A percentile compares a stretch with the other conserved stretches of the same genome.
Evolutionary conservation across 768 basidiomycete species (phyloP).

Genomic region (Tulasnella sp.): DNA sequence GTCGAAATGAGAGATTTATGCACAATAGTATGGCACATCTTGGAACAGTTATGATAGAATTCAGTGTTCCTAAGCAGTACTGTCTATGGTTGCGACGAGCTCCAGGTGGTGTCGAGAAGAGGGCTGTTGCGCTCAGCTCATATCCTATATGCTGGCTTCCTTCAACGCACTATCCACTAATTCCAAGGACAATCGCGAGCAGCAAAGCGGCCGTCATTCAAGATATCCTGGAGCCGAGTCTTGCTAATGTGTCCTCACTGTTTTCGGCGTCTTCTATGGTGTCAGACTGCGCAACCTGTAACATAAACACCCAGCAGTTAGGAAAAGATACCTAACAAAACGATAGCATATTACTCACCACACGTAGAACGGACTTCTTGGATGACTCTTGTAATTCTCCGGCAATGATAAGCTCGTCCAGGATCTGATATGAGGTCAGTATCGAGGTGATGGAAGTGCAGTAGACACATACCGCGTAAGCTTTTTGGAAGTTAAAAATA

Average conservation of each 20-base stretch:
- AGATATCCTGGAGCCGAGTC: conserved; percentile 24
- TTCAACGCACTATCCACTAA: background rate
- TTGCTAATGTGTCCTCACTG: conserved; percentile 33
- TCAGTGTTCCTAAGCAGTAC: too few species aligned
- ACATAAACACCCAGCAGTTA: too few species aligned
- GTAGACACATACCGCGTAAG: conserved; percentile 67
- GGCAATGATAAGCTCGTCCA: conserved; percentile 88
- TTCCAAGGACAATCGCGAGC: too few species aligned
- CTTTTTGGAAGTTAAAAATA: conserved; percentile 97
- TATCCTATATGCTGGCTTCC: background rate
- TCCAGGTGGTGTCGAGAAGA: too few species aligned
- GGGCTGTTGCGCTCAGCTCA: too few species aligned
- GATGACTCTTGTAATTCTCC: conserved; percentile 93
- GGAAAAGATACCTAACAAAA: too few species aligned
- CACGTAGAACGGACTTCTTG: conserved; percentile 44
- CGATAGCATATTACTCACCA: conserved; percentile 25
- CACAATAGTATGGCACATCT: too few species aligned
- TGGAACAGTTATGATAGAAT: too few species aligned
- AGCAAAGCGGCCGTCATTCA: background rate
- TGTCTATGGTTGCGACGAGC: too few species aligned
- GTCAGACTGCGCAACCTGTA: conserved; percentile 32
- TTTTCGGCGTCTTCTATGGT: conserved; percentile 33
- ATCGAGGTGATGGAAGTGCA: background rate
- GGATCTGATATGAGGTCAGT: conserved; percentile 32
- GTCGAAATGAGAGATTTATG: too few species aligned